These are phyloP conservation scores for Pseudocercospora fijiensis DNA, from an alignment of 2,329 filamentous ascomycete genomes.

Conservation along the genomic window DNA sequence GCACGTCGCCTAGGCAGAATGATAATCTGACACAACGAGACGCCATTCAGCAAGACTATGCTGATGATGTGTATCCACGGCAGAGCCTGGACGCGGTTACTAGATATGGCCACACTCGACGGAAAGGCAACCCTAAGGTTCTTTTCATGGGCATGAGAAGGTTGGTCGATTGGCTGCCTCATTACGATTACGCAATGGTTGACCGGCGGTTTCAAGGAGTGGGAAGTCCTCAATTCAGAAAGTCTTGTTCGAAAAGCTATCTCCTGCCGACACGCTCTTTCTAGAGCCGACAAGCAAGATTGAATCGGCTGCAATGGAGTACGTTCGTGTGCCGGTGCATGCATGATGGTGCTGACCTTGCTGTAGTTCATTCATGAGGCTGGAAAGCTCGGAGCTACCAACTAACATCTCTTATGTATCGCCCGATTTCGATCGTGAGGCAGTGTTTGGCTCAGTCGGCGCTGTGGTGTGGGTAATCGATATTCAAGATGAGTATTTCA, in stretches of 20 bases:
- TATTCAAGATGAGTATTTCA: conserved; percentile 95
- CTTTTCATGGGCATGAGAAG: conserved; percentile 93
- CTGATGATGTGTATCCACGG: conserved; percentile 19
- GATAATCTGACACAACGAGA: conserved; percentile 34
- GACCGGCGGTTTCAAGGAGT: conserved; percentile 61
- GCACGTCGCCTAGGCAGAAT: conserved; percentile 30
- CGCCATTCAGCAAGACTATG: conserved; percentile 30
- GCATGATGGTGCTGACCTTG: background rate
- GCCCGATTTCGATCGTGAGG: conserved; percentile 83
- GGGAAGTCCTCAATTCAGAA: conserved; percentile 98
- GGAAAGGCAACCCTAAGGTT: conserved; percentile 62
- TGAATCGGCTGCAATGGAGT: conserved; percentile 95
- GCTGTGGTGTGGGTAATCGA: conserved; percentile 98
- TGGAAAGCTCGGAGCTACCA: conserved; percentile 97
- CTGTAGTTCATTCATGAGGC: conserved; percentile 90
- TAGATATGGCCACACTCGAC: conserved; percentile 23
- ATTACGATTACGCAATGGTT: background rate
- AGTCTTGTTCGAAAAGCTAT: conserved; percentile 98
- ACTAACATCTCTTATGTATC: conserved; percentile 93
- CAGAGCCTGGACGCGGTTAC: conserved; percentile 17
- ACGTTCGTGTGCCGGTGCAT: conserved; percentile 43
- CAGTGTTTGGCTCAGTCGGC: conserved; percentile 90
- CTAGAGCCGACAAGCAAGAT: conserved; percentile 92
- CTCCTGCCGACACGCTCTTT: conserved; percentile 91
- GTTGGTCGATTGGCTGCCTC: conserved; percentile 52